Base-by-base conservation (phyloP, 2,329 filamentous ascomycete species). In the Monilinia laxa region DNA sequence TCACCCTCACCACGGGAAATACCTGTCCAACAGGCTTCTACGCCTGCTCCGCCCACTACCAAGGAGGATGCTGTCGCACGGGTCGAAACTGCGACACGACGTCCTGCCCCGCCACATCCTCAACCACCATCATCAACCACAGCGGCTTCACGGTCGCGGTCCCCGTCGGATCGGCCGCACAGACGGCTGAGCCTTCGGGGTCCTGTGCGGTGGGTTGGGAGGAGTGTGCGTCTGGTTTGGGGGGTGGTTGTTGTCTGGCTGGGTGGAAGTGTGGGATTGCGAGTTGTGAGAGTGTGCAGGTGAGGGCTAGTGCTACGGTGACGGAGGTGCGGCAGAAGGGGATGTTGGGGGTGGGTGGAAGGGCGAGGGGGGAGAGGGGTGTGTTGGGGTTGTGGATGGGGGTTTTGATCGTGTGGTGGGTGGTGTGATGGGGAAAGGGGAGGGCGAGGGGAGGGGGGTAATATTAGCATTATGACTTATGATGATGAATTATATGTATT, bases 21-120 rank as follows among this genome's bases (percentile, higher is more conserved):
- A 71, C 78, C 72, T 98, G 94, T 73, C 94, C 94, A 0, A 93
- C 89, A 0, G 93, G 93, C 2, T 98, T 93, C 81, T 98, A 98
- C 78, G 89, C 92, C 62, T 98, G 94, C 78, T 86, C 89, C 2
- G 94, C 94, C 2, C 87, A 88, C 68, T 92, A 93, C 68, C 81
- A 84, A 2, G 92, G 91, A 18, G 92, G 92, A 25, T 98, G 94
- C 80, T 98, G 94, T 79, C 90, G 90, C 67, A 93, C 92, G 0
- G 93, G 92, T 2, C 87, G 93, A 25, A 85, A 96, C 79, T 98
- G 94, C 79, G 86, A 90, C 68, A 90, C 88, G 0, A 91, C 90
- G 0, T 91, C 89, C 9, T 98, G 94, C 73, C 90, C 91, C 0
- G 78, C 85, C 0, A 80, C 82, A 0, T 74, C 82, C 11, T 84